Evolutionary conservation across 352 stramenopile genomes (phyloP), one percentile per base, ranked within the genome.

Genomic region (Phytophthora europaea): DNA sequence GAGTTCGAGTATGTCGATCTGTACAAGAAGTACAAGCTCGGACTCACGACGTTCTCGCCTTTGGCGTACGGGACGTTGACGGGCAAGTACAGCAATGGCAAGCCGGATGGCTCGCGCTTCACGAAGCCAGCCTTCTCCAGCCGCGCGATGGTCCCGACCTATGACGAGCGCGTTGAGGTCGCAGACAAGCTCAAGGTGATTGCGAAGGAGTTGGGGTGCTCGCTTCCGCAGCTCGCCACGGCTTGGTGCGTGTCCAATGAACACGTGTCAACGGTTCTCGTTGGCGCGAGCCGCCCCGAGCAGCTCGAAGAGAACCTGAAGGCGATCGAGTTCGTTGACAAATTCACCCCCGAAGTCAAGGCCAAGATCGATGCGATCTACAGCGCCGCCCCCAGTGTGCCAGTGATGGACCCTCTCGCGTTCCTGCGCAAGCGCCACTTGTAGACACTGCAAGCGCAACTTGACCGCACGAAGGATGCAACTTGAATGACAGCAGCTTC

Each of bases 1-100:
- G 81, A 90, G 65, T 76, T 65, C 53, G 81, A 89, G 45, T 90
- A 79, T 54, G 51, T 67, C 23, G 78, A 79, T 13, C 54, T 89
- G 45, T 89, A 82, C 72, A 61, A 71, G 56, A 59, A 65, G 26
- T 59, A 56, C 58, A 67, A 62, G 50, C 26, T 67, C 4, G 40
- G 57, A 3, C 16, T 64, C 0, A 54, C 57, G 31, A 64, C 57
- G 40, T 65, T 26, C 26, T 65, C 58, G 5, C 58, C 58, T 3
- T n/a, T 65, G 43, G 45, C 59, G 12, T 66, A 50, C 59, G 59
- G 59, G 2, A 66, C 59, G 6, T 15, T 66, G 31, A 58, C 45
- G 15, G 59, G 59, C 31, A 66, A 66, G 33, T 66, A 66, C 47
- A 66, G 59, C 15, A 48, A 26, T 16, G 45, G 47, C 22, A 33